Conservation (phyloP, 108 stramenopile genomes). For the Nannochloropsis salina region DNA sequence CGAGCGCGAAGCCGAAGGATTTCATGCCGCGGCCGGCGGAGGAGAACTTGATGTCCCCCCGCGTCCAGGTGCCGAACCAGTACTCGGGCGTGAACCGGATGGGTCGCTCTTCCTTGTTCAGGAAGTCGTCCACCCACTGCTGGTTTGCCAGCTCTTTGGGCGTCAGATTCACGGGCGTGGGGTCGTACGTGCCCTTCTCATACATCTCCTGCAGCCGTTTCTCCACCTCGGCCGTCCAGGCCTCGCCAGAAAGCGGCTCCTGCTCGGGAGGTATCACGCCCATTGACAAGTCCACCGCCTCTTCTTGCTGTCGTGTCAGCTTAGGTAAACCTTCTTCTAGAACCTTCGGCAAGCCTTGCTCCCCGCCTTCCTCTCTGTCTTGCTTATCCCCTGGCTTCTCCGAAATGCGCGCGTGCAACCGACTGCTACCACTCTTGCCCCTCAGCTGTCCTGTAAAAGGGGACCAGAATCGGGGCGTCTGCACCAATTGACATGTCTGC, state of each 20-base stretch:
- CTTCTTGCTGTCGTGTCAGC: not conserved
- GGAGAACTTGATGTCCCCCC: slow-evolving; percentile 10
- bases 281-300: not conserved
- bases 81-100: not conserved
- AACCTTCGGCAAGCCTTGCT: not conserved
- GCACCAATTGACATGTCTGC: no score
- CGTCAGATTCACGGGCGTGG: not conserved
- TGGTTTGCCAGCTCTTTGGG: slow-evolving; percentile 1
- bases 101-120: slow-evolving; percentile 10
- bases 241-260: not conserved
- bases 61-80: not conserved
- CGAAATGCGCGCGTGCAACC: not conserved
- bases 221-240: slow-evolving; percentile 8
- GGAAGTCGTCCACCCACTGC: not conserved
- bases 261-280: not conserved
- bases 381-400: slow-evolving; percentile 16
- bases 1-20: not conserved
- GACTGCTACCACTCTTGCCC: not conserved
- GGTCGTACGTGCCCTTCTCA: slow-evolving; percentile 19
- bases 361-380: not conserved
- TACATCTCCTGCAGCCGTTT: not conserved
- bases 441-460: not conserved
- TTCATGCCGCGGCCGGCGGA: not conserved
- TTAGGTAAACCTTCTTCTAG: not conserved
- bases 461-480: no score